Evolutionary conservation across 2,329 filamentous ascomycete species (phyloP).

Genomic region (Davidsoniella eucalypti): DNA sequence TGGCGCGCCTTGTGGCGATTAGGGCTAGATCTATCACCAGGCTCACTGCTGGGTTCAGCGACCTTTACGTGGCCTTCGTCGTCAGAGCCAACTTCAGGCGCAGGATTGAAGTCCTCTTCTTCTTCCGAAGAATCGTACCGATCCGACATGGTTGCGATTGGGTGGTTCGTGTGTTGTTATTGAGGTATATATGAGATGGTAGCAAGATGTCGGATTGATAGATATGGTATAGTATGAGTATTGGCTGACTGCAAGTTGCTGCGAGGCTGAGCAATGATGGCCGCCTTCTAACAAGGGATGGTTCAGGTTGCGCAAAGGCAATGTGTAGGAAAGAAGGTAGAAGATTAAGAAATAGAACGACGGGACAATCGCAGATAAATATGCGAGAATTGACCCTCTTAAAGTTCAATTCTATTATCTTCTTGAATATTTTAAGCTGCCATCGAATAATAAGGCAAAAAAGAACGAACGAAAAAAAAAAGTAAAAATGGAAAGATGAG

Average conservation of each 20-base stretch:
- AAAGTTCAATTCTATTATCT: too few relatives aligned
- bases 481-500: not conserved
- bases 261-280: not conserved
- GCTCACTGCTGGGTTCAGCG: conserved; percentile 18
- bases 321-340: not conserved
- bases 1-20: conserved; percentile 5
- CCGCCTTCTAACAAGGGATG: not conserved
- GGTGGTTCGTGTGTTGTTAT: not conserved
- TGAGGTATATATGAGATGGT: not conserved
- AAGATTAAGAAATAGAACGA: not conserved
- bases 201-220: too few relatives aligned
- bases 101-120: conserved; percentile 84
- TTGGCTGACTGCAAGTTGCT: not conserved
- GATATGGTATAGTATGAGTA: not conserved
- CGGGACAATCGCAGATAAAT: not conserved
- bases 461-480: not conserved
- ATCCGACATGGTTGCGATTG: conserved; percentile 8
- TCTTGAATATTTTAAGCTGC: not conserved
- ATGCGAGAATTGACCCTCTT: too few relatives aligned
- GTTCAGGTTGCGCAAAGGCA: not conserved
- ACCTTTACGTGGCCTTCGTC: conserved; percentile 41
- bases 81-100: conserved; percentile 56
- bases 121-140: conserved; percentile 47
- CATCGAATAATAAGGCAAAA: not conserved
- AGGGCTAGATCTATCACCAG: conserved; percentile 6